These are phyloP conservation scores for Colletotrichum lindemuthianum DNA, from an alignment of 2,329 filamentous ascomycete species.

Conservation along the genomic window DNA sequence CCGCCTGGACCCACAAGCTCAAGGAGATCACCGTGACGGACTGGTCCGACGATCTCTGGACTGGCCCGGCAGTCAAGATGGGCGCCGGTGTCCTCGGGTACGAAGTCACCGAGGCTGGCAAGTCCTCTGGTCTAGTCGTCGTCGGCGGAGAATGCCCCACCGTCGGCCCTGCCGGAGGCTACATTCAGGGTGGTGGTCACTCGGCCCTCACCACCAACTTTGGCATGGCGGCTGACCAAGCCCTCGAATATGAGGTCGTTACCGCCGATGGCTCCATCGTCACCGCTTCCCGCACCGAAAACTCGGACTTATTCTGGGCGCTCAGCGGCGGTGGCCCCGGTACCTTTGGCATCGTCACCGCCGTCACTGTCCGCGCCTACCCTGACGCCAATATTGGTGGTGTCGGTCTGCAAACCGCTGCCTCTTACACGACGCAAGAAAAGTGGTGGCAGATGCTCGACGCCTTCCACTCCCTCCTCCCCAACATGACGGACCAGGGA, in stretches of 20 bases:
- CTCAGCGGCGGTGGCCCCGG: slow-evolving; percentile 68
- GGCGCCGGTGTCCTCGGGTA: slow-evolving; percentile 62
- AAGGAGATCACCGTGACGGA: slow-evolving; percentile 53
- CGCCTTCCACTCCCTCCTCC: slow-evolving; percentile 53
- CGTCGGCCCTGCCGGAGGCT: slow-evolving; percentile 69
- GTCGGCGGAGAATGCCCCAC: slow-evolving; percentile 61
- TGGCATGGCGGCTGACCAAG: slow-evolving; percentile 69
- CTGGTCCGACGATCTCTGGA: slow-evolving; percentile 54
- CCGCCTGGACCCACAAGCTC: slow-evolving; percentile 51
- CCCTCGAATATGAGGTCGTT: slow-evolving; percentile 66
- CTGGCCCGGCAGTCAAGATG: slow-evolving; percentile 60
- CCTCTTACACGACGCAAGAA: slow-evolving; percentile 42
- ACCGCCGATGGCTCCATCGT: slow-evolving; percentile 59
- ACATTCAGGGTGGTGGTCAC: slow-evolving; percentile 69
- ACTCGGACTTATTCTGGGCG: slow-evolving; percentile 72
- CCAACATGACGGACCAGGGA: slow-evolving; percentile 59
- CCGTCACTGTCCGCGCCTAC: slow-evolving; percentile 64
- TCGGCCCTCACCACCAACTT: slow-evolving; percentile 61
- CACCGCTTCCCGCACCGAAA: slow-evolving; percentile 55
- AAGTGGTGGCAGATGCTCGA: slow-evolving; percentile 60
- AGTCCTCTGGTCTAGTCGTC: slow-evolving; percentile 42
- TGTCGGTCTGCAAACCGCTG: slow-evolving; percentile 49
- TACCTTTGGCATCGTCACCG: slow-evolving; percentile 66
- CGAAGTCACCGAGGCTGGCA: slow-evolving; percentile 47
- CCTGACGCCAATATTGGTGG: slow-evolving; percentile 54